Evolutionary conservation across 768 basidiomycete species (phyloP).

Genomic region (Hirschioporus abietinus): DNA sequence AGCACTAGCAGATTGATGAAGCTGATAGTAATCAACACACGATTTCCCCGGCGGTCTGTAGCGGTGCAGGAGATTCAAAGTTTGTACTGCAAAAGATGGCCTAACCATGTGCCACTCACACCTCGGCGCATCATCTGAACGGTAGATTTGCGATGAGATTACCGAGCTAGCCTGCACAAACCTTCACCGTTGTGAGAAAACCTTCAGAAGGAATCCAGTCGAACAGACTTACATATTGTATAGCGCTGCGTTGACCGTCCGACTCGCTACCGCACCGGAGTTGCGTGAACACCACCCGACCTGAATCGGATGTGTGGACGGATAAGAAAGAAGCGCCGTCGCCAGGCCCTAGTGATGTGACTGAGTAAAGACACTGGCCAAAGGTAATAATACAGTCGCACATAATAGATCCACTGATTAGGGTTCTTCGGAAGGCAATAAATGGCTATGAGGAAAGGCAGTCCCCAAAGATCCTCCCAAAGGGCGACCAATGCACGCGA

Average conservation of each 20-base stretch:
- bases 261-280: conserved; percentile 51
- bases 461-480: conserved; percentile 50
- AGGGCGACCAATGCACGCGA: conserved; percentile 51
- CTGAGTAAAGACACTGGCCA: neutral
- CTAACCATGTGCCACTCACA: conserved; percentile 30
- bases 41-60: conserved; percentile 54
- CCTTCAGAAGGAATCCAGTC: neutral
- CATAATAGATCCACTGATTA: conserved; percentile 51
- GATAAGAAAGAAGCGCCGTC: conserved; percentile 40
- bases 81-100: neutral
- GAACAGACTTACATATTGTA: conserved; percentile 43
- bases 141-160: conserved; percentile 51
- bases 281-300: conserved; percentile 59
- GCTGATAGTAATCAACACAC: conserved; percentile 44
- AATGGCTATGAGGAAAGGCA: conserved; percentile 58
- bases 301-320: conserved; percentile 49
- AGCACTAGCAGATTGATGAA: conserved; percentile 46
- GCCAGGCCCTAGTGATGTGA: conserved; percentile 30
- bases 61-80: neutral
- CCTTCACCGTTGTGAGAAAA: conserved; percentile 15
- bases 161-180: conserved; percentile 40
- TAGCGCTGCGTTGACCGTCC: conserved; percentile 54
- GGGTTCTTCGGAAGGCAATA: conserved; percentile 41
- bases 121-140: conserved; percentile 48
- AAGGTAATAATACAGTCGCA: conserved; percentile 18